These are phyloP conservation scores for Rauvolfia tetraphylla DNA, from an alignment of 257 asterid genomes.

Conservation along the genomic window DNA sequence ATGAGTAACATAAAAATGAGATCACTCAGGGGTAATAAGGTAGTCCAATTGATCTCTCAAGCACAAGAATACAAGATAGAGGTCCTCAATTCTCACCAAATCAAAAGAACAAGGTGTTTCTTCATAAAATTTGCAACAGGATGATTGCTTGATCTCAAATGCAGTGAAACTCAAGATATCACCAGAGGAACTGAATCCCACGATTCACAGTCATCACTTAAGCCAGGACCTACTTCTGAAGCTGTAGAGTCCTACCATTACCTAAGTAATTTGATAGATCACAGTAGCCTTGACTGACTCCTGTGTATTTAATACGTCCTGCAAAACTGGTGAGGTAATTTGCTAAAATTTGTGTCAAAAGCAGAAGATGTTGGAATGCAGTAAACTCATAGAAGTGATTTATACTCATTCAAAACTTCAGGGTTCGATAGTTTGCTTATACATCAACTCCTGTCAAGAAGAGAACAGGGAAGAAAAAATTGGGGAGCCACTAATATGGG, in stretches of 20 bases:
- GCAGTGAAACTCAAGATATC: neutral
- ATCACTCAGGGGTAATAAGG: neutral
- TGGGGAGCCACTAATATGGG: conserved; percentile 65
- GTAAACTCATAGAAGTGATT: neutral
- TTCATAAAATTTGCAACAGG: too few species aligned
- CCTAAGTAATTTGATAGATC: too few species aligned
- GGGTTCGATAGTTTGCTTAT: neutral
- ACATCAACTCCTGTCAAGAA: conserved; percentile 3
- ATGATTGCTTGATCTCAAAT: neutral
- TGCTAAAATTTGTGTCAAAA: neutral
- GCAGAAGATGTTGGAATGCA: neutral
- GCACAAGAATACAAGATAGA: neutral
- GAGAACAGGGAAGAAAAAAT: conserved; percentile 16
- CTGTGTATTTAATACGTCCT: neutral
- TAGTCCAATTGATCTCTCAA: neutral
- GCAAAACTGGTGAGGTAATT: neutral
- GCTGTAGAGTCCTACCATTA: too few species aligned
- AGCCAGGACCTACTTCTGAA: neutral
- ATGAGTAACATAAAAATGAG: neutral
- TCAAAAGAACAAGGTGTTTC: neutral
- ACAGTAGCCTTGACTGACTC: too few species aligned
- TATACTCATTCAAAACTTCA: conserved; percentile 3
- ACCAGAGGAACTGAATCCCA: neutral
- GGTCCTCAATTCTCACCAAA: neutral
- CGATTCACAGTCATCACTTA: neutral